These are phyloP conservation scores for Aspergillus sp. DNA, from an alignment of 2,329 filamentous ascomycete genomes.

Conservation along the genomic window DNA sequence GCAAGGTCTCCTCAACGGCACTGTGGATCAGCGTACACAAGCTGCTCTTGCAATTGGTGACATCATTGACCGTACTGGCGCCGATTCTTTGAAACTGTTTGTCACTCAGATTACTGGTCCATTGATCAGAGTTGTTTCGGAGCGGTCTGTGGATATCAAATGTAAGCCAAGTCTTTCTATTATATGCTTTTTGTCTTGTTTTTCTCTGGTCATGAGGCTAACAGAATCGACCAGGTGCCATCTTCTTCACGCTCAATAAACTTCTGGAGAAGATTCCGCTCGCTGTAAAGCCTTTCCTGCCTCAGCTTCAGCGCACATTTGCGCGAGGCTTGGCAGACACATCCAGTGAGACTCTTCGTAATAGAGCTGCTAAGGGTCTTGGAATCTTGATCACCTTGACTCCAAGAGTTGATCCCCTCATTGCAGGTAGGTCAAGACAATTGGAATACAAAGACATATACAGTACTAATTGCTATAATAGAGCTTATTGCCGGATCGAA, in stretches of 20 bases:
- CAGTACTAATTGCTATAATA: conserved; percentile 24
- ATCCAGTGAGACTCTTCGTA: conserved; percentile 80
- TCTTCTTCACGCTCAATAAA: conserved; percentile 90
- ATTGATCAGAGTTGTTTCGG: conserved; percentile 94
- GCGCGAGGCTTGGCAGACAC: conserved; percentile 92
- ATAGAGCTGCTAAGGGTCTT: conserved; percentile 84
- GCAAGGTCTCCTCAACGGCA: conserved; percentile 96
- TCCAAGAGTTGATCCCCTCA: conserved; percentile 89
- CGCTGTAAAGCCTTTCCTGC: conserved; percentile 93
- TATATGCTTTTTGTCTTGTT: too few species aligned
- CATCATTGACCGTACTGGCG: conserved; percentile 86
- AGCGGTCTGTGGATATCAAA: conserved; percentile 93
- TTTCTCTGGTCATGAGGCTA: conserved; percentile 8
- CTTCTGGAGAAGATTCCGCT: conserved; percentile 93
- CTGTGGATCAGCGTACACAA: conserved; percentile 83
- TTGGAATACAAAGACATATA: conserved; percentile 3
- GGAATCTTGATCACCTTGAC: conserved; percentile 95
- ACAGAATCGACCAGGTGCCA: conserved; percentile 59
- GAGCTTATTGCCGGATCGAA: conserved; percentile 95
- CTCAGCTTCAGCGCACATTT: conserved; percentile 93
- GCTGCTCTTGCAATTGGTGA: conserved; percentile 92
- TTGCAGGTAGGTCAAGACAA: conserved; percentile 46
- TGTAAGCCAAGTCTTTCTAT: conserved; percentile 23
- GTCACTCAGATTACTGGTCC: conserved; percentile 97
- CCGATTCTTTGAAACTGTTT: conserved; percentile 83